Evolutionary conservation across 148 eudicot genomes (phyloP).

Genomic region (Fallopia convolvulus): DNA sequence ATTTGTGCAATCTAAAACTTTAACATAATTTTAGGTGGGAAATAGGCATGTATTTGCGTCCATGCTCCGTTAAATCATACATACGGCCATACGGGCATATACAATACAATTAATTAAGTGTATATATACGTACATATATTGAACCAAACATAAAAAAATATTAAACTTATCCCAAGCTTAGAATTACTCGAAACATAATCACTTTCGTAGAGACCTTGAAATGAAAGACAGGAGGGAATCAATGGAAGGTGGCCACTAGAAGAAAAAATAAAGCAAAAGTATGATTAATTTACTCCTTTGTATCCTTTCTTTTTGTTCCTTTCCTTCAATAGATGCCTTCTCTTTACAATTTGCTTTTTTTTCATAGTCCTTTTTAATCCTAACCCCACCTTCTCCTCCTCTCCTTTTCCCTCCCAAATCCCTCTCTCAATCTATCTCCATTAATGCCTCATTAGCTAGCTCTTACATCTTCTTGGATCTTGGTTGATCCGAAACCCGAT

Average conservation of each 20-base stretch:
- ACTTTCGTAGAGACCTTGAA: no score
- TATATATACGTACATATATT: no score
- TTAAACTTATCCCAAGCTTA: no score
- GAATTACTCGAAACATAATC: no score
- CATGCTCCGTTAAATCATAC: no score
- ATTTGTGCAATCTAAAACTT: no score
- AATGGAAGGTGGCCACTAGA: neutral
- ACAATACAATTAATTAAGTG: no score
- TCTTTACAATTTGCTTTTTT: neutral
- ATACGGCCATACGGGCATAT: no score
- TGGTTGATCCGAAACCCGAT: neutral
- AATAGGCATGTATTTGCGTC: no score
- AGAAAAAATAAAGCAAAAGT: constrained; percentile 14
- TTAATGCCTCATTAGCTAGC: no score
- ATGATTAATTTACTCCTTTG: neutral
- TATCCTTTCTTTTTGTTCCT: constrained; percentile 2
- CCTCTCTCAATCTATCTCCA: neutral
- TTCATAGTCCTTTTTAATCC: neutral
- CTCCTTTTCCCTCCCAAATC: neutral
- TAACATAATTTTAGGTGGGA: no score
- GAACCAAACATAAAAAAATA: no score
- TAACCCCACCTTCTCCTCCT: neutral
- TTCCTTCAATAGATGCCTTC: neutral
- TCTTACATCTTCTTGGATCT: neutral
- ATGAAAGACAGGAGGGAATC: constrained; percentile 11